Base-by-base conservation (phyloP, 495 filamentous ascomycete species). In the Neurospora sp. region DNA sequence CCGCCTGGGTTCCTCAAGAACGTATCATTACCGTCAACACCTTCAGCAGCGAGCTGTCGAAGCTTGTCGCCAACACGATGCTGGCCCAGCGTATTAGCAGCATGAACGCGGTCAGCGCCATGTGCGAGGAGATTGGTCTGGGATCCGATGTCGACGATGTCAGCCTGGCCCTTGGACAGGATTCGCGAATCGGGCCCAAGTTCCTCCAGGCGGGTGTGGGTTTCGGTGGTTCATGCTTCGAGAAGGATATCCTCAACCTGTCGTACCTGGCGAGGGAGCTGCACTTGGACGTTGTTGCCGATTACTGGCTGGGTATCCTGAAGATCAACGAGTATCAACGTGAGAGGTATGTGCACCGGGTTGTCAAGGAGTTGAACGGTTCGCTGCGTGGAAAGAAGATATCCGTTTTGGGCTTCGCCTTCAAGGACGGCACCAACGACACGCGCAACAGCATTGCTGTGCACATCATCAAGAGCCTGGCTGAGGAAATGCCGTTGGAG, bases 181-280 rank as follows among this genome's bases (percentile, higher is more conserved):
- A 96, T 79, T 82, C 83, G 4, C 85, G 93, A 48, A 91, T 96
- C 42, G 93, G 93, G 0, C 80, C 87, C 4, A 87, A 88, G 75
- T 94, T 93, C 83, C 82, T 96, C n/a, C 90, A 92, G 78, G 89
- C 92, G 2, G 89, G 89, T 18, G 85, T 93, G 40, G 92, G 92
- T 0, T 95, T 94, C 75, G 91, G 92, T n/a, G 92, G 92, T 5
- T 92, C 89, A 16, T 94, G 92, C 81, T 94, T 96, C 80, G 89
- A 91, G 77, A 96, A 96, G 79, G 93, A 96, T 75, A 89, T 94
- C 76, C 85, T 93, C 16, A 92, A 88, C 78, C 82, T 96, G 35
- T 87, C 89, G 8, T 94, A 94, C 77, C 82, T 95, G 14, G 89
- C 92, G 5, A 88, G 92, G 71, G 88, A 88, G 3, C 80, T 94